These are phyloP conservation scores for Xanthoparmelia taractica DNA, from an alignment of 495 filamentous ascomycete genomes.

Conservation along the genomic window DNA sequence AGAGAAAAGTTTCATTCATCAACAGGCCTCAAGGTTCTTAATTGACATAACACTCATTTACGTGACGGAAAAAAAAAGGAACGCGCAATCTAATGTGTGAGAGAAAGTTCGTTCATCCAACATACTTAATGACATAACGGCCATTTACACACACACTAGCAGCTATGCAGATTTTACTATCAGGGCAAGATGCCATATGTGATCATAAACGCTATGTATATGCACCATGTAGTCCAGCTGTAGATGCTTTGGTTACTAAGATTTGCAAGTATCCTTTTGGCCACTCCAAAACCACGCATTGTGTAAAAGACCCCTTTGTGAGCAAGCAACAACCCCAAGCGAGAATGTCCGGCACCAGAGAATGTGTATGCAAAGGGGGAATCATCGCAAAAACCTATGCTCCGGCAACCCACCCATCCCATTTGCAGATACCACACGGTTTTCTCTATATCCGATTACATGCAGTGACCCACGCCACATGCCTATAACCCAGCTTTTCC, in stretches of 20 bases:
- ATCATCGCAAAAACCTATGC: slow-evolving; percentile 25
- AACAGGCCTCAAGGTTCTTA: too few species aligned
- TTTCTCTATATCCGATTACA: slow-evolving; percentile 6
- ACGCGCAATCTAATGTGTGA: too few species aligned
- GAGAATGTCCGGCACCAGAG: slow-evolving; percentile 6
- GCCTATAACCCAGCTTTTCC: slow-evolving; percentile 12
- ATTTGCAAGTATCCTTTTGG: neutral
- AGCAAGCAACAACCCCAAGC: neutral
- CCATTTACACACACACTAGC: neutral
- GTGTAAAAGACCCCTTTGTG: neutral
- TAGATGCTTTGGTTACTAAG: slow-evolving; percentile 8
- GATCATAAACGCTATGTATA: slow-evolving; percentile 18
- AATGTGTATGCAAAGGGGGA: slow-evolving; percentile 25
- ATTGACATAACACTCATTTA: too few species aligned
- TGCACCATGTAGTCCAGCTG: slow-evolving; percentile 19
- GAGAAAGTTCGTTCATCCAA: neutral
- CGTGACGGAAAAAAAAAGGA: neutral
- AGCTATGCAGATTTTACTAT: neutral
- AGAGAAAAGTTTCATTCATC: too few species aligned
- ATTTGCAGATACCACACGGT: slow-evolving; percentile 11
- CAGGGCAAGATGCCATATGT: slow-evolving; percentile 6
- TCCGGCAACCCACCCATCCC: slow-evolving; percentile 14
- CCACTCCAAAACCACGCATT: neutral
- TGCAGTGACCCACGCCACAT: slow-evolving; percentile 14
- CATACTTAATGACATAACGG: neutral